Evolutionary conservation across 2,329 filamentous ascomycete genomes (phyloP).

Genomic region (Exophiala bonariae): DNA sequence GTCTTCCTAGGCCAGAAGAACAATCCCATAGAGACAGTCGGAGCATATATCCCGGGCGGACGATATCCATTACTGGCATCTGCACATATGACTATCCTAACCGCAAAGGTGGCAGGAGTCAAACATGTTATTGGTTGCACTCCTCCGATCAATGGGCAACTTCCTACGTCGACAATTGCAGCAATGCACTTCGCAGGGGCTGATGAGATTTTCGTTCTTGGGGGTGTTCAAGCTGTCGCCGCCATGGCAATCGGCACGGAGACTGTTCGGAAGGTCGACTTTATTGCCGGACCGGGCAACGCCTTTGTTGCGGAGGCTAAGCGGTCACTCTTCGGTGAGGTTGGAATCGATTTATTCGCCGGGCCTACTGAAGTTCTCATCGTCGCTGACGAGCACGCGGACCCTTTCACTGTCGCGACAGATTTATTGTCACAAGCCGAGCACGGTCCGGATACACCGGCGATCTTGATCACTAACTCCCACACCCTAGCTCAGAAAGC

Average conservation of each 20-base stretch:
- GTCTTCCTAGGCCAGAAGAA: conserved; percentile 54
- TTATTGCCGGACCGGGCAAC: conserved; percentile 56
- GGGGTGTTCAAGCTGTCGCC: conserved; percentile 52
- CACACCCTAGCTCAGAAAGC: conserved; percentile 40
- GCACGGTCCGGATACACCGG: conserved; percentile 54
- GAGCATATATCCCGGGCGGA: conserved; percentile 52
- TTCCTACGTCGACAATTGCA: conserved; percentile 52
- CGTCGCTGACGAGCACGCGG: conserved; percentile 49
- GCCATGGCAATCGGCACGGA: conserved; percentile 15
- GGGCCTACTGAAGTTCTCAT: conserved; percentile 56
- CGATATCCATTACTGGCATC: conserved; percentile 55
- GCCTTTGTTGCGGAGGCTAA: conserved; percentile 58
- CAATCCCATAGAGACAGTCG: conserved; percentile 48
- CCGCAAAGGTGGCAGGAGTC: conserved; percentile 56
- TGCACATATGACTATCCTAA: conserved; percentile 58
- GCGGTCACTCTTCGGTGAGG: conserved; percentile 53
- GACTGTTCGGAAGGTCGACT: conserved; percentile 45
- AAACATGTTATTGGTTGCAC: conserved; percentile 53
- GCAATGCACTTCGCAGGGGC: conserved; percentile 53
- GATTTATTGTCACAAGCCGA: conserved; percentile 53
- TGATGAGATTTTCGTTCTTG: conserved; percentile 53
- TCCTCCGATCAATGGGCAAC: conserved; percentile 50
- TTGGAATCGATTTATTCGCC: conserved; percentile 56
- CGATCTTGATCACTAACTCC: conserved; percentile 52
- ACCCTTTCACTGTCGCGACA: conserved; percentile 47